A percentile compares a stretch with the other conserved stretches of the same genome.
These are phyloP conservation scores for Metschnikowia reukaufii DNA, from an alignment of 805 yeast genomes.

Conservation along the genomic window DNA sequence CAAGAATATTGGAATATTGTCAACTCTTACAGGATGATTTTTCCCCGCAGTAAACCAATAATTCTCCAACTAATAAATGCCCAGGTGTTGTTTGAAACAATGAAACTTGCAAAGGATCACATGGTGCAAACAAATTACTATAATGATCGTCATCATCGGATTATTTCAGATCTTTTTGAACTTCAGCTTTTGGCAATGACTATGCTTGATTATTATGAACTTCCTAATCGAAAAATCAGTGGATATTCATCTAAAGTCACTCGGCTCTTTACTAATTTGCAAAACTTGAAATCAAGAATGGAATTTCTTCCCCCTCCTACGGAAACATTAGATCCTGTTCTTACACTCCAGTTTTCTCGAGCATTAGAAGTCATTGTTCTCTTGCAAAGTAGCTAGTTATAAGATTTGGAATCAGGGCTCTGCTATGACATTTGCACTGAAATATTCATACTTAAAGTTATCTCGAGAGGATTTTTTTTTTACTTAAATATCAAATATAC, in stretches of 20 bases:
- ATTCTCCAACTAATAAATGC: not conserved
- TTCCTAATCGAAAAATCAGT: not conserved
- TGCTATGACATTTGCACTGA: no score
- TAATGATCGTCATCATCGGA: not conserved
- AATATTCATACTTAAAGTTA: no score
- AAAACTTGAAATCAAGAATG: not conserved
- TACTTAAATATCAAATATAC: no score
- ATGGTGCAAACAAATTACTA: not conserved
- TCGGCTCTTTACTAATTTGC: not conserved
- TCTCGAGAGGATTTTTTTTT: no score
- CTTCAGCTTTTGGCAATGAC: not conserved
- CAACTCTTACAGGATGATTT: not conserved
- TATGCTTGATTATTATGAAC: not conserved
- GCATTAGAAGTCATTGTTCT: no score
- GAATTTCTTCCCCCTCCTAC: not conserved
- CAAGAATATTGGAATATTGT: not conserved
- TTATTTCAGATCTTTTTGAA: not conserved
- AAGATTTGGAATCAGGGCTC: no score
- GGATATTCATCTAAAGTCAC: not conserved
- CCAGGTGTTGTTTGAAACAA: not conserved
- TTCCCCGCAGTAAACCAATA: not conserved
- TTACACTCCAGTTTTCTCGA: not conserved
- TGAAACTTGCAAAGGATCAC: not conserved
- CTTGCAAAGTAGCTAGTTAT: no score
- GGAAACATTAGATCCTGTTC: not conserved